Evolutionary conservation across 2,329 filamentous ascomycete genomes (phyloP).

Genomic region (Bipolaris sorokiniana): DNA sequence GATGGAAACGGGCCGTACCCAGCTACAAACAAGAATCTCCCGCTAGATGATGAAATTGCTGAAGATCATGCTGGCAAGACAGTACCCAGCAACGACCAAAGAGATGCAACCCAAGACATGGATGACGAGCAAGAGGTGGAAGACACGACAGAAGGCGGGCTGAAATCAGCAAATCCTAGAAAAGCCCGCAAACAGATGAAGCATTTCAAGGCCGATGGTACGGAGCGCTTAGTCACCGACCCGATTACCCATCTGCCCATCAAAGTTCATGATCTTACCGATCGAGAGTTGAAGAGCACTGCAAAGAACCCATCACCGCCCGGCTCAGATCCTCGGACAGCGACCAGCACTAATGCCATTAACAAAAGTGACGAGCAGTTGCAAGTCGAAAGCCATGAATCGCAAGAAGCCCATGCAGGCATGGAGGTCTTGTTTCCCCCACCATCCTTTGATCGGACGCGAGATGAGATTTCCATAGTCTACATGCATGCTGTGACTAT

Average conservation of each 20-base stretch:
- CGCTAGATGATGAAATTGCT: conserved; percentile 35
- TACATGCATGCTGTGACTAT: conserved; percentile 55
- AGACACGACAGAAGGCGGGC: conserved; percentile 55
- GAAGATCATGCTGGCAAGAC: conserved; percentile 42
- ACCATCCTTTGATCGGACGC: conserved; percentile 56
- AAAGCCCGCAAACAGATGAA: conserved; percentile 58
- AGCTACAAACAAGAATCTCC: conserved; percentile 46
- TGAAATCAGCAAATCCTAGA: conserved; percentile 51
- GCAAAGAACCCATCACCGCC: conserved; percentile 54
- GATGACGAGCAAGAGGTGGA: conserved; percentile 31
- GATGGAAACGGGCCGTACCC: conserved; percentile 41
- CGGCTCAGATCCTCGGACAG: conserved; percentile 50
- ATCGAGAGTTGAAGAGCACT: conserved; percentile 62
- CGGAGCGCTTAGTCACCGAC: conserved; percentile 69
- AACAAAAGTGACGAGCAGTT: conserved; percentile 55
- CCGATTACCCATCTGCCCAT: conserved; percentile 74
- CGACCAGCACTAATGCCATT: conserved; percentile 54
- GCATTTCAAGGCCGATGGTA: conserved; percentile 54
- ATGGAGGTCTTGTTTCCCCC: conserved; percentile 62
- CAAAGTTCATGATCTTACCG: conserved; percentile 71
- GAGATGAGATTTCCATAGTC: conserved; percentile 53
- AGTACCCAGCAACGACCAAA: conserved; percentile 18
- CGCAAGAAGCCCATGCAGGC: conserved; percentile 51
- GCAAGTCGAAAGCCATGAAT: conserved; percentile 51
- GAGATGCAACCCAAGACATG: conserved; percentile 25